phyloP scores from a whole-genome alignment of 176 grass and related monocot species.

The Lolium perenne region DNA sequence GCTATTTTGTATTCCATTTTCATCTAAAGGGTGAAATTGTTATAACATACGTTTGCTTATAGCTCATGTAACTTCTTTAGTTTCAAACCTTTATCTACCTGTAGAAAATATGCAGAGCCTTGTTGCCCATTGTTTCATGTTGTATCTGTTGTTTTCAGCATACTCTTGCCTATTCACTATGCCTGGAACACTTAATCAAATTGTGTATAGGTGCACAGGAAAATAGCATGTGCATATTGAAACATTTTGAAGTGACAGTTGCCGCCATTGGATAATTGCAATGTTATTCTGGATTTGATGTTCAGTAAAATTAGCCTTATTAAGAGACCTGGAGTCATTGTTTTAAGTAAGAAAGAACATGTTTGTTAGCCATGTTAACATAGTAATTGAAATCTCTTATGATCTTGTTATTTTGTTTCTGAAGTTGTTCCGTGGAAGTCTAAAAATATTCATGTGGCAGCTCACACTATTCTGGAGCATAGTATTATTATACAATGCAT shows the following conservation, averaged over 20 bases:
- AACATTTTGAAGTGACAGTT: conserved; percentile 7
- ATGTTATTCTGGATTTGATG: background rate
- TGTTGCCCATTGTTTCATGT: background rate
- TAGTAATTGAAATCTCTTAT: background rate
- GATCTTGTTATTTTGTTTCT: background rate
- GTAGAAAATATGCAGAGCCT: conserved; percentile 12
- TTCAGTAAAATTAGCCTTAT: background rate
- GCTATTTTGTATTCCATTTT: background rate
- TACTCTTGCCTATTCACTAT: background rate
- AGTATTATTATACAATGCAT: background rate
- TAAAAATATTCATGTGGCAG: background rate
- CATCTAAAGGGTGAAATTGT: background rate
- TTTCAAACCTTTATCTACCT: background rate
- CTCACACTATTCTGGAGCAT: background rate
- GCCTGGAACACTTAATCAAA: background rate
- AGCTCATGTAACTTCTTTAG: background rate
- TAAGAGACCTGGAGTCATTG: background rate
- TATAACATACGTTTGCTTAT: background rate
- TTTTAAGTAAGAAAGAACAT: conserved; percentile 1
- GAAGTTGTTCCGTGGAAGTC: background rate
- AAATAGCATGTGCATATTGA: background rate
- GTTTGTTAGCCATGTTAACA: background rate
- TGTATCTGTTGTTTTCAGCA: conserved; percentile 19
- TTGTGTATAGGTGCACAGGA: background rate
- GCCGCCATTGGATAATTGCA: background rate